These are phyloP conservation scores for Calycina marina DNA, from an alignment of 2,329 filamentous ascomycete species.

Conservation along the genomic window DNA sequence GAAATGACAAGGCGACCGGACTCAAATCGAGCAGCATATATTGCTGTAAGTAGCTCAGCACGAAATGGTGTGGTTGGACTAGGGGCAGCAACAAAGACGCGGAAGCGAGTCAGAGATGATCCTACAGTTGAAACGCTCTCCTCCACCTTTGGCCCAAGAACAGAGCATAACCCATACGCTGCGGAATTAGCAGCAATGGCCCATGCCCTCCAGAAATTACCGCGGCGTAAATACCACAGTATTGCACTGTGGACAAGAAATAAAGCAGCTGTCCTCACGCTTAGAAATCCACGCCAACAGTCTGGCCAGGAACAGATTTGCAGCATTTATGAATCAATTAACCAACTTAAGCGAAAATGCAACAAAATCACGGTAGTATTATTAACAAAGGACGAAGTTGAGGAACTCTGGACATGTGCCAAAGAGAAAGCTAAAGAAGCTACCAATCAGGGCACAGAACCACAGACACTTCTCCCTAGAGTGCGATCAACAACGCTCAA, in stretches of 20 bases:
- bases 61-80: not conserved
- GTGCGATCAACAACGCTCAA: conserved; percentile 1
- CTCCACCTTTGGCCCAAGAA: conserved; percentile 3
- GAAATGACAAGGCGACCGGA: conserved; percentile 1
- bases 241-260: conserved; percentile 5
- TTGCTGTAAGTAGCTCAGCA: not conserved
- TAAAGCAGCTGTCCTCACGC: conserved; percentile 28
- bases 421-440: conserved; percentile 1
- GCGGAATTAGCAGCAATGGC: conserved; percentile 5
- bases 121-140: conserved; percentile 4
- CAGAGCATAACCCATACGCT: conserved; percentile 4
- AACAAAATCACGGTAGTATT: conserved; percentile 6
- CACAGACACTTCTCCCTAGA: conserved; percentile 1
- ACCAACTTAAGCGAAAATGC: conserved; percentile 5
- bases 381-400: conserved; percentile 3
- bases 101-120: conserved; percentile 3
- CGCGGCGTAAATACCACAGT: conserved; percentile 3
- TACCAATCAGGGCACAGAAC: not conserved
- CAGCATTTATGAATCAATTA: conserved; percentile 6
- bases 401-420: conserved; percentile 5
- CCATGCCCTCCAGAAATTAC: conserved; percentile 2
- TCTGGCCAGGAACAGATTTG: conserved; percentile 4
- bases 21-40: conserved; percentile 1
- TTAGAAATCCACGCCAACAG: not conserved
- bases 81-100: not conserved